These are phyloP conservation scores for Rhodotorula sp. DNA, from an alignment of 1,284 basidiomycete genomes.

Conservation along the genomic window DNA sequence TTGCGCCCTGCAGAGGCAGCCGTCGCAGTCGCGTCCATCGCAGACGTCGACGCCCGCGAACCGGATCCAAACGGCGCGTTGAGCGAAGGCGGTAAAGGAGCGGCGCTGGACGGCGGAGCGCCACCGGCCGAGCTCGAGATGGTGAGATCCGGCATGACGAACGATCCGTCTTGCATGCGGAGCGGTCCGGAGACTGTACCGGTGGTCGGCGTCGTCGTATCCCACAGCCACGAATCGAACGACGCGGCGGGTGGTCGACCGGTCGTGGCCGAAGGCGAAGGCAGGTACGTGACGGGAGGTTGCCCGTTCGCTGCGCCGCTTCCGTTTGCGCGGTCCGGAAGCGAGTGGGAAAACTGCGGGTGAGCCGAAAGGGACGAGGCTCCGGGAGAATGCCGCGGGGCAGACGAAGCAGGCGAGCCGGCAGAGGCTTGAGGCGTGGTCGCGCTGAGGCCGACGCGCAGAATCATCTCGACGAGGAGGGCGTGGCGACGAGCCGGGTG, in stretches of 20 bases:
- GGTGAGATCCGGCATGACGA: constrained; percentile 23
- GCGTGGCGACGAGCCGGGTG: constrained; percentile 28
- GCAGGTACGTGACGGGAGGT: background rate
- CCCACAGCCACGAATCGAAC: constrained; percentile 25
- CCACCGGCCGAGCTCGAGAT: constrained; percentile 1
- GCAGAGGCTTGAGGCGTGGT: constrained; percentile 1
- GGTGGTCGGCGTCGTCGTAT: constrained; percentile 3
- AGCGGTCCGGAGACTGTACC: constrained; percentile 9
- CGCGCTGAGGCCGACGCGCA: constrained; percentile 19
- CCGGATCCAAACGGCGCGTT: background rate
- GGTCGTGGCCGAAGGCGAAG: background rate
- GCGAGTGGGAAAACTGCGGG: background rate
- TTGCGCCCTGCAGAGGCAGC: constrained; percentile 5
- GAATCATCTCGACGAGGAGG: constrained; percentile 31
- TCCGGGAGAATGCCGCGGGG: background rate
- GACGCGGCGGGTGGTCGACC: background rate
- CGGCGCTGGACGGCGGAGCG: background rate
- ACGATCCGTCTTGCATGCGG: constrained; percentile 19
- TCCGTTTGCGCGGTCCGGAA: background rate
- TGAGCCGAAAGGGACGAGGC: background rate
- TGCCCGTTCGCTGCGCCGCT: background rate
- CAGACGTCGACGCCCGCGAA: background rate
- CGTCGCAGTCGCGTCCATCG: constrained; percentile 9
- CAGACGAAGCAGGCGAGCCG: background rate
- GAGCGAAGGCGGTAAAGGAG: background rate